These are phyloP conservation scores for Balansia obtecta DNA, from an alignment of 2,329 filamentous ascomycete species.

Conservation along the genomic window DNA sequence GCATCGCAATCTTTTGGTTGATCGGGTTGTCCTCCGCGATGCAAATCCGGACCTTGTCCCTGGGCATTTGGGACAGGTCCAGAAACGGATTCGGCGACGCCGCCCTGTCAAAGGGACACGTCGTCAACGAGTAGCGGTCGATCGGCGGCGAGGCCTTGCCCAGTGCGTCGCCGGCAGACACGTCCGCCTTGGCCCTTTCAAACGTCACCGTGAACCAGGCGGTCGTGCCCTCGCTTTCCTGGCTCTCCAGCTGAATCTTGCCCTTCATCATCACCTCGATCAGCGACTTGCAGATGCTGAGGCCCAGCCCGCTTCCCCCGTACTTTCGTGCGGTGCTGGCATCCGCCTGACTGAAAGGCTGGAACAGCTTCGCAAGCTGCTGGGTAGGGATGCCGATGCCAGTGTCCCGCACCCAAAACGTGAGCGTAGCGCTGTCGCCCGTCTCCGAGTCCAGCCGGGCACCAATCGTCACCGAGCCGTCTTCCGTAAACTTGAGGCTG, in stretches of 20 bases:
- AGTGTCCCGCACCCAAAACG: slow-evolving; percentile 79
- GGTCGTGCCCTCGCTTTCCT: slow-evolving; percentile 56
- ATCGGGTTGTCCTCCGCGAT: slow-evolving; percentile 94
- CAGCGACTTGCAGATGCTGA: slow-evolving; percentile 90
- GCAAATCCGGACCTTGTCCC: slow-evolving; percentile 72
- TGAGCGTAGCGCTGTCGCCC: slow-evolving; percentile 57
- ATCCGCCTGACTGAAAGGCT: slow-evolving; percentile 87
- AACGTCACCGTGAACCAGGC: slow-evolving; percentile 76
- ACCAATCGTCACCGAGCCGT: slow-evolving; percentile 73
- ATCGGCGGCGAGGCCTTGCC: slow-evolving; percentile 23
- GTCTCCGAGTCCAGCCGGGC: slow-evolving; percentile 62
- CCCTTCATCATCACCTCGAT: slow-evolving; percentile 89
- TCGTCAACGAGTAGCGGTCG: slow-evolving; percentile 21
- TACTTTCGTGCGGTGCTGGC: slow-evolving; percentile 83
- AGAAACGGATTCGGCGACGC: slow-evolving; percentile 34
- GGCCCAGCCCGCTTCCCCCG: slow-evolving; percentile 77
- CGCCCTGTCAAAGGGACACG: slow-evolving; percentile 24
- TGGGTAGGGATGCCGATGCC: slow-evolving; percentile 83
- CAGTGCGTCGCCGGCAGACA: slow-evolving; percentile 42
- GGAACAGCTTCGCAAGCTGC: slow-evolving; percentile 74
- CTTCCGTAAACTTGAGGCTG: slow-evolving; percentile 86
- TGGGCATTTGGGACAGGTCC: slow-evolving; percentile 61
- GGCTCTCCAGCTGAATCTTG: slow-evolving; percentile 68
- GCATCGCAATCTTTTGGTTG: slow-evolving; percentile 87
- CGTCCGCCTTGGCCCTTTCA: slow-evolving; percentile 59